Base-by-base conservation (phyloP, 129 eudicot genomes). In the Saposhnikovia divaricata region DNA sequence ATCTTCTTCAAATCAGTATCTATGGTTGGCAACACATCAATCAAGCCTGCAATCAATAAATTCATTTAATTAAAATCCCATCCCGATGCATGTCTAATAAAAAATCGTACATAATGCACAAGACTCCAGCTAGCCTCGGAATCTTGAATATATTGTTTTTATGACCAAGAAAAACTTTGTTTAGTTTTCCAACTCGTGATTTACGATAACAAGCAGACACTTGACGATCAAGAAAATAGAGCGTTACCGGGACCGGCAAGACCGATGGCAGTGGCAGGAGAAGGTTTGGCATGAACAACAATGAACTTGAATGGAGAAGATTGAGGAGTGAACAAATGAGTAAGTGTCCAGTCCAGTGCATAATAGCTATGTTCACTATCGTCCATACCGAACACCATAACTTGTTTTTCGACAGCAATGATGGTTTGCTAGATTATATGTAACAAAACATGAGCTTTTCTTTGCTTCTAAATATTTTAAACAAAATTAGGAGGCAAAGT, bases 1-100 rank as follows among this genome's bases (percentile, higher is more conserved):
- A 93, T 91, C 89, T 84, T 91, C 88, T 88, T 93, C 88, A 93
- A 85, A 89, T 93, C 96, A 46, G 81, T 63, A 21, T 93, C 96
- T 47, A 93, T 87, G 12, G 81, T 40, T 31, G 94, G 98, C 83
- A 83, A 48, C 27, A 93, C 94, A 47, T 93, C 98, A 28, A 82
- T 86, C 8, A 88, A 83, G 51, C 96, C 98, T 89, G 46, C 80
- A 79, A 38, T 19, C 66, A 76, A 50, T 16, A 21, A 4, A 78
- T n/a, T 31, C 14, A 31, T 51, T 8, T 45, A 43, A 57, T 57
- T 21, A 55, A 55, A 19, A 13, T 57, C 63, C 11, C 66, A 57
- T 23, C 13, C 11, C 13, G 28, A 57, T 1, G 34, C 34, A 31
- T 31, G 12, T 23, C 9, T 19, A 55, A 0, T 6, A 55, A 55